phyloP scores from a whole-genome alignment of 257 asterid genomes.

The Gentiana straminea region DNA sequence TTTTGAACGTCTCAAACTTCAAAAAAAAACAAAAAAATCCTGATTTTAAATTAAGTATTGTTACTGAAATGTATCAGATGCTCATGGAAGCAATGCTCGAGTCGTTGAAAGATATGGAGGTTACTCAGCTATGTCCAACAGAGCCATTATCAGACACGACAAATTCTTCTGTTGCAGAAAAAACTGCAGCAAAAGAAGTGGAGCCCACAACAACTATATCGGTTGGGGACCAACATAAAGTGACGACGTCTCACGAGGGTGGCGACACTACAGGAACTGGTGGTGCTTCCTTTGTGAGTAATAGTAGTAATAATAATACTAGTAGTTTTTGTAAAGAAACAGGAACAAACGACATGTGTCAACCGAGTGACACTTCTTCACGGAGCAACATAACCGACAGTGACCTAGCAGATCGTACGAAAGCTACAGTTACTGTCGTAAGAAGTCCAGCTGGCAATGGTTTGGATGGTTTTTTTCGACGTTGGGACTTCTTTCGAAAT shows the following conservation, averaged over 20 bases:
- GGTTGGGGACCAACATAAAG: too few relatives aligned
- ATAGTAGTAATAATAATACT: too few relatives aligned
- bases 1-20: neutral
- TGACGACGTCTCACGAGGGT: too few relatives aligned
- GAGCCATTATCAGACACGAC: too few relatives aligned
- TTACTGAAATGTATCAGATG: slow-evolving; percentile 45
- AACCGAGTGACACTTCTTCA: slow-evolving; percentile 10
- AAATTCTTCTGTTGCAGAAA: too few relatives aligned
- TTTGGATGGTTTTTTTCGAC: slow-evolving; percentile 69
- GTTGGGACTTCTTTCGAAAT: slow-evolving; percentile 79
- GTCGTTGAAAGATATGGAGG: too few relatives aligned
- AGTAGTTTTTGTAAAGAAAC: slow-evolving; percentile 16
- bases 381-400: slow-evolving; percentile 25
- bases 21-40: neutral
- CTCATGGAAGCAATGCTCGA: slow-evolving; percentile 55
- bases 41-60: neutral
- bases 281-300: slow-evolving; percentile 9
- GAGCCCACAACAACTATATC: too few relatives aligned
- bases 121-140: slow-evolving; percentile 18
- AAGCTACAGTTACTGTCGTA: slow-evolving; percentile 66
- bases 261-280: slow-evolving; percentile 3
- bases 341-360: slow-evolving; percentile 17
- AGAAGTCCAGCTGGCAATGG: slow-evolving; percentile 46
- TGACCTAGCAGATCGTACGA: slow-evolving; percentile 45
- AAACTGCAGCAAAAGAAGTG: too few relatives aligned